Conservation (phyloP, 1,284 basidiomycete genomes). For the Mycena citricolor region DNA sequence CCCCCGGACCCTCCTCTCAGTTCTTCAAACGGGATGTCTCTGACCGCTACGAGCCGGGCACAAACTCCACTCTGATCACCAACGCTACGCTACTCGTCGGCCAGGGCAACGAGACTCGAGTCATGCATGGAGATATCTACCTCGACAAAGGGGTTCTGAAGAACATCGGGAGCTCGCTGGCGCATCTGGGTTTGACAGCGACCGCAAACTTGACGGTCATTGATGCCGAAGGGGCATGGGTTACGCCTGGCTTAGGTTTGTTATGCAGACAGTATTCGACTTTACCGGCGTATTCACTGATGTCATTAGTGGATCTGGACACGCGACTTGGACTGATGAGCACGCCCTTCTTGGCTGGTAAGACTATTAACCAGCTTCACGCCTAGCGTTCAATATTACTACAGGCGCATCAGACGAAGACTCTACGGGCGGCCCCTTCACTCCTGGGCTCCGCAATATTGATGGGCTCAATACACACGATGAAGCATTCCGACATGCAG, state of each 20-base stretch:
- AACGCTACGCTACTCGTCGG: conserved; percentile 86
- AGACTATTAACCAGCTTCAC: conserved; percentile 12
- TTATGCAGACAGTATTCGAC: conserved; percentile 2
- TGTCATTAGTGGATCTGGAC: conserved; percentile 66
- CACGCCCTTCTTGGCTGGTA: conserved; percentile 54
- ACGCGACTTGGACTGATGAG: conserved; percentile 76
- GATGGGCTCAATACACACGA: conserved; percentile 57
- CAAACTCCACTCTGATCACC: conserved; percentile 63
- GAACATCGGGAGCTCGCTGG: conserved; percentile 54
- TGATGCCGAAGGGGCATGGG: conserved; percentile 63
- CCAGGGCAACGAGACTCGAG: conserved; percentile 59
- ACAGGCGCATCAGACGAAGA: conserved; percentile 53
- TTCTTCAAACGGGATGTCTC: conserved; percentile 60
- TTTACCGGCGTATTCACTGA: conserved; percentile 1
- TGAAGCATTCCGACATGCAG: conserved; percentile 45
- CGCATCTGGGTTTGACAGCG: conserved; percentile 36
- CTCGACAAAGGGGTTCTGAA: conserved; percentile 60
- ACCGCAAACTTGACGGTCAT: conserved; percentile 46
- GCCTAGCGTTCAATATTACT: too few species aligned
- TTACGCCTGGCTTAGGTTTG: conserved; percentile 65
- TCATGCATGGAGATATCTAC: conserved; percentile 60
- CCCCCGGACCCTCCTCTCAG: conserved; percentile 47
- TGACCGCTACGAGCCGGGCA: conserved; percentile 72
- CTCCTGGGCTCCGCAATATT: conserved; percentile 54
- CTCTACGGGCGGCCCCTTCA: conserved; percentile 55